These are phyloP conservation scores for Talaromyces ruber DNA, from an alignment of 495 filamentous ascomycete genomes.

Conservation along the genomic window DNA sequence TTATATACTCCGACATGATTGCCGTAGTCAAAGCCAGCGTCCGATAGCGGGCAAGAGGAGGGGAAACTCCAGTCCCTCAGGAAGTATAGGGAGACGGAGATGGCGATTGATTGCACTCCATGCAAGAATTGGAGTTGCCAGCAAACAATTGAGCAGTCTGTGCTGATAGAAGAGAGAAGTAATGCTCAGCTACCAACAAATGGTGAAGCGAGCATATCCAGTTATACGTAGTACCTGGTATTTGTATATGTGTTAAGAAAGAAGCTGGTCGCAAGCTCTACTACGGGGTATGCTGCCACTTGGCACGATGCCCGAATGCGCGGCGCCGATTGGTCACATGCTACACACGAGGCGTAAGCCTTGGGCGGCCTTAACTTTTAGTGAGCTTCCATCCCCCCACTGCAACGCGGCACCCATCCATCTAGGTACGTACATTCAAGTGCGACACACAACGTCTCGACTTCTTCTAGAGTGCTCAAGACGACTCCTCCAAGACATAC, in stretches of 20 bases:
- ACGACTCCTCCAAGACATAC: too few species aligned
- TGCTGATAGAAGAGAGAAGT: background rate
- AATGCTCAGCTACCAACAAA: background rate
- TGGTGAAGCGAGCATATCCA: background rate
- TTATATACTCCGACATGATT: conserved; percentile 25
- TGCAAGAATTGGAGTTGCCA: background rate
- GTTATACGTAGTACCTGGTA: background rate
- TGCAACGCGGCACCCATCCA: background rate
- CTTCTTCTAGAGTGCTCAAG: too few species aligned
- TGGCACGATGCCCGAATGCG: conserved; percentile 1
- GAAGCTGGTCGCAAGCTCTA: background rate
- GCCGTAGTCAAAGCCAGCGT: background rate
- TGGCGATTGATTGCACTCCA: conserved; percentile 1
- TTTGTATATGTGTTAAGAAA: background rate
- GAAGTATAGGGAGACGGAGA: conserved; percentile 1
- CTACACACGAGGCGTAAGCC: background rate
- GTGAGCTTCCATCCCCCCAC: too few species aligned
- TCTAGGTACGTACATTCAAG: background rate
- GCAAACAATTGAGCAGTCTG: background rate
- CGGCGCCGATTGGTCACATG: background rate
- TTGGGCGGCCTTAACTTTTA: background rate
- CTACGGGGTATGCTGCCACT: conserved; percentile 4
- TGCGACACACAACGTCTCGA: background rate
- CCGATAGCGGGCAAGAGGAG: background rate
- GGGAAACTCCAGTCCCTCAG: conserved; percentile 2